Percentiles rank a stretch among this genome's conserved stretches.
Evolutionary conservation across 1,284 basidiomycete genomes (phyloP).

Genomic region (Ustilago lituana): DNA sequence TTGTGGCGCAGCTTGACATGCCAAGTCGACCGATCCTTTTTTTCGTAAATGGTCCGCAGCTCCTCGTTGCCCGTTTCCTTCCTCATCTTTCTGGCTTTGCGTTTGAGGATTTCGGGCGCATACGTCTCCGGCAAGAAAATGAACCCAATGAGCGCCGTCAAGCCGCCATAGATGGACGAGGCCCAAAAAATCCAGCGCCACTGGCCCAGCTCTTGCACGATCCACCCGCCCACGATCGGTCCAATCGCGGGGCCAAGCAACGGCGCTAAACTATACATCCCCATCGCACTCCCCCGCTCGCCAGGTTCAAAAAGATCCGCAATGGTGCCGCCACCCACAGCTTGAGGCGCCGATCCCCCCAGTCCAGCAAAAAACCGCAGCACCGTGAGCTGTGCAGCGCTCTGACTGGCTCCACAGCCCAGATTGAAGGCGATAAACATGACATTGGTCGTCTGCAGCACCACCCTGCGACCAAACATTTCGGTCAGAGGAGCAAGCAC

Average conservation of each 20-base stretch:
- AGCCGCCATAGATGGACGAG: slow-evolving; percentile 47
- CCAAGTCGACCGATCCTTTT: slow-evolving; percentile 54
- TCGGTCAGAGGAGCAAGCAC: slow-evolving; percentile 72
- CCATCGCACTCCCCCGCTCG: slow-evolving; percentile 76
- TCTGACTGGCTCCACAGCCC: slow-evolving; percentile 53
- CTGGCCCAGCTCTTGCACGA: slow-evolving; percentile 41
- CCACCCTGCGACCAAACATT: slow-evolving; percentile 68
- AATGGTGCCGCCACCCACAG: slow-evolving; percentile 71
- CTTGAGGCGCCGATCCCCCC: slow-evolving; percentile 71
- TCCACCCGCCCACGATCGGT: slow-evolving; percentile 48
- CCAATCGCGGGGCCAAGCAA: slow-evolving; percentile 55
- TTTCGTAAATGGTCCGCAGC: slow-evolving; percentile 54
- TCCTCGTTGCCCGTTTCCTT: slow-evolving; percentile 67
- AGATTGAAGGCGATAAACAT: slow-evolving; percentile 61
- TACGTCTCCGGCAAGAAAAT: slow-evolving; percentile 66
- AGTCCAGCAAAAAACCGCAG: slow-evolving; percentile 77
- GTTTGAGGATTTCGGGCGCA: slow-evolving; percentile 61
- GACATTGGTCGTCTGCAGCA: slow-evolving; percentile 56
- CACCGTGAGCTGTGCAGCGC: slow-evolving; percentile 62
- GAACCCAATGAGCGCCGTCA: slow-evolving; percentile 49
- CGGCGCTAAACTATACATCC: slow-evolving; percentile 74
- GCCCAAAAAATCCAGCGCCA: slow-evolving; percentile 57
- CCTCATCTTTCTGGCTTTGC: slow-evolving; percentile 69
- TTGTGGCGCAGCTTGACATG: slow-evolving; percentile 64
- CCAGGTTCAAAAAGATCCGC: slow-evolving; percentile 76